phyloP scores from a whole-genome alignment of 1,284 basidiomycete genomes.

The Ustilago xerochloae region DNA sequence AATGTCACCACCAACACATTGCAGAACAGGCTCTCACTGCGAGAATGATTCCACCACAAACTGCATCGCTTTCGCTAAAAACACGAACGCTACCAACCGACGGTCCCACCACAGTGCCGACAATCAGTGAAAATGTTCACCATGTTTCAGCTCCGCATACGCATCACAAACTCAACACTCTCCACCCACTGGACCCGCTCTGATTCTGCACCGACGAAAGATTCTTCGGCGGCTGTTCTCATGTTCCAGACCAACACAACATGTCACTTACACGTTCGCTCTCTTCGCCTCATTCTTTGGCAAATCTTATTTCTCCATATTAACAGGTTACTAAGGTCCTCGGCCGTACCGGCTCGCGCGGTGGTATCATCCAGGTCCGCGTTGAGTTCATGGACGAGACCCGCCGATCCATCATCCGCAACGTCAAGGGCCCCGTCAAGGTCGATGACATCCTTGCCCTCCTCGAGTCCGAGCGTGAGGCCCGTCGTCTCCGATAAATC shows the following conservation, averaged over 20 bases:
- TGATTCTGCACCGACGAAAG: background rate
- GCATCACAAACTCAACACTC: background rate
- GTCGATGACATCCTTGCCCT: conserved; percentile 97
- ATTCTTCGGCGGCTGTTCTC: background rate
- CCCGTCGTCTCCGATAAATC: conserved; percentile 74
- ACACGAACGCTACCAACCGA: too few species aligned
- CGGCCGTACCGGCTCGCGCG: conserved; percentile 97
- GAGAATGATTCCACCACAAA: too few species aligned
- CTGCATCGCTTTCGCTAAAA: too few species aligned
- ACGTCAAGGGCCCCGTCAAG: conserved; percentile 98
- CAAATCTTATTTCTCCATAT: background rate
- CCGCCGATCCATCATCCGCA: conserved; percentile 94
- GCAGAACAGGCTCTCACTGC: too few species aligned
- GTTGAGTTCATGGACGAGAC: conserved; percentile 99
- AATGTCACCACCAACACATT: too few species aligned
- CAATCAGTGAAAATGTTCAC: too few species aligned
- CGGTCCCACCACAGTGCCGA: too few species aligned
- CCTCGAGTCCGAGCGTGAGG: conserved; percentile 99
- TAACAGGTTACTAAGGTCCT: conserved; percentile 78
- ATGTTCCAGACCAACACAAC: background rate
- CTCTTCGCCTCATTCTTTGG: background rate
- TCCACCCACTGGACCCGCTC: background rate
- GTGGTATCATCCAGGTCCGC: conserved; percentile 99
- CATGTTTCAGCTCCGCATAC: background rate
- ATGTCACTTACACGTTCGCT: conserved; percentile 22